These are phyloP conservation scores for Gypsophila paniculata DNA, from an alignment of 179 eudicot species.

Conservation along the genomic window DNA sequence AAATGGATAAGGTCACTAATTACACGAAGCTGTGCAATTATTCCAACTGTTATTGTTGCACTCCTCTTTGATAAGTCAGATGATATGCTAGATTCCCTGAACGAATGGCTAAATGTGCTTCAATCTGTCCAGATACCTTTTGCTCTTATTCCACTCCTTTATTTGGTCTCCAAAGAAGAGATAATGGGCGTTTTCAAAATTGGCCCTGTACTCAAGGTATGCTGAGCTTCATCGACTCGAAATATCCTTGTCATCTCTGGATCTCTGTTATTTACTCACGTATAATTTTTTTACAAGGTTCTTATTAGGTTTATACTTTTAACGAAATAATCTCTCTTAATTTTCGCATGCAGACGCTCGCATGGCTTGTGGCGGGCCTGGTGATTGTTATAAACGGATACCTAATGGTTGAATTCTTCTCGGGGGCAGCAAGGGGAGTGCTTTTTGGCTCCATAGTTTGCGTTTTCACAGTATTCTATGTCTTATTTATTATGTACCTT, in stretches of 20 bases:
- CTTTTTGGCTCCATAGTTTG: constrained; percentile 37
- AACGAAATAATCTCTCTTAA: neutral
- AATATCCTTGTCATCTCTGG: neutral
- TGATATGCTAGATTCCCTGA: constrained; percentile 58
- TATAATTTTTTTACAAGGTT: too few species aligned
- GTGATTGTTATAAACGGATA: constrained; percentile 83
- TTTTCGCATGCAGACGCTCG: constrained; percentile 37
- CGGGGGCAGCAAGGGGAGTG: constrained; percentile 52
- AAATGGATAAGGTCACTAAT: constrained; percentile 88
- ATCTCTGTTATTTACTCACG: neutral
- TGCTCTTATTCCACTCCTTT: constrained; percentile 87
- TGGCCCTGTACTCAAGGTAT: constrained; percentile 72
- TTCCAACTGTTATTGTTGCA: constrained; percentile 84
- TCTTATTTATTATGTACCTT: constrained; percentile 57
- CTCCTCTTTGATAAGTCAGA: constrained; percentile 73
- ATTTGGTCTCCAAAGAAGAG: constrained; percentile 81
- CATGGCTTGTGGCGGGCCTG: constrained; percentile 78
- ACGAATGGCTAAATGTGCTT: constrained; percentile 91
- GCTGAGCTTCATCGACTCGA: constrained; percentile 1
- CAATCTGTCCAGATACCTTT: constrained; percentile 92
- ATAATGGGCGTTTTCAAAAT: constrained; percentile 75
- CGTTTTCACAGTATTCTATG: constrained; percentile 49
- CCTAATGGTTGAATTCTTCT: constrained; percentile 67
- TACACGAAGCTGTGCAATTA: constrained; percentile 80
- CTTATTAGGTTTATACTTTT: neutral